Evolutionary conservation across 1,284 basidiomycete species (phyloP).

Genomic region (Pseudozyma hubeiensis): DNA sequence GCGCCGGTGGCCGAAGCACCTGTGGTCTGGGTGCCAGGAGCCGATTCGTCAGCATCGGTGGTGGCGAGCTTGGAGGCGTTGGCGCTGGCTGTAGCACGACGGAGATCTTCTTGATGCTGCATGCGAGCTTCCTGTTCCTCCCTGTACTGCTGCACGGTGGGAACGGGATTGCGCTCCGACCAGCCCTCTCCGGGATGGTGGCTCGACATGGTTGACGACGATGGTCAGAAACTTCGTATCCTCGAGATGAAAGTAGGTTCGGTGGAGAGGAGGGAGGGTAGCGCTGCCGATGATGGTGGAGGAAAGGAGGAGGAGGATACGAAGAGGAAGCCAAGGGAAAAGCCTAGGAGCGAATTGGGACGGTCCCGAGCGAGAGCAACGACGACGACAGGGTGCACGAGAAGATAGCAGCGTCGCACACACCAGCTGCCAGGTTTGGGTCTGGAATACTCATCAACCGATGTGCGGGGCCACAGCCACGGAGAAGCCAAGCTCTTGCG

Average conservation of each 20-base stretch:
- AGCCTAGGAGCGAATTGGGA: too few relatives aligned
- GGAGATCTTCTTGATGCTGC: slow-evolving; percentile 40
- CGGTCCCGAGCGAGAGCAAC: too few relatives aligned
- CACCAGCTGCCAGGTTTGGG: neutral
- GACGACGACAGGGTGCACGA: neutral
- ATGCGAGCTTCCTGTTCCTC: slow-evolving; percentile 14
- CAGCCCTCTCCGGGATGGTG: slow-evolving; percentile 59
- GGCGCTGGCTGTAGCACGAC: slow-evolving; percentile 28
- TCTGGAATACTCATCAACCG: neutral
- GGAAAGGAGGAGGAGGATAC: too few relatives aligned
- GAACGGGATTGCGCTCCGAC: slow-evolving; percentile 59
- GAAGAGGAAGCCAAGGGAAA: too few relatives aligned
- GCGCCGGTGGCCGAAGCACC: slow-evolving; percentile 8
- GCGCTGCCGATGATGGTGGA: neutral
- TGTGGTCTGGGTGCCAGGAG: slow-evolving; percentile 6
- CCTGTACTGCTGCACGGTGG: slow-evolving; percentile 56
- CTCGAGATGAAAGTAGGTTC: neutral
- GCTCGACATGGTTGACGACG: slow-evolving; percentile 31
- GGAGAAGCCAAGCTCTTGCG: neutral
- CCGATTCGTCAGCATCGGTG: slow-evolving; percentile 32
- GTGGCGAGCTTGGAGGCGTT: slow-evolving; percentile 37
- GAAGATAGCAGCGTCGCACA: slow-evolving; percentile 4
- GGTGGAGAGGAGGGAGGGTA: neutral
- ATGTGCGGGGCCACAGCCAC: neutral
- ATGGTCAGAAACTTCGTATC: neutral